Evolutionary conservation across 1,139 yeast species (phyloP), one percentile per base, ranked within the genome.

Genomic region (Wickerhamiella pararugosa): DNA sequence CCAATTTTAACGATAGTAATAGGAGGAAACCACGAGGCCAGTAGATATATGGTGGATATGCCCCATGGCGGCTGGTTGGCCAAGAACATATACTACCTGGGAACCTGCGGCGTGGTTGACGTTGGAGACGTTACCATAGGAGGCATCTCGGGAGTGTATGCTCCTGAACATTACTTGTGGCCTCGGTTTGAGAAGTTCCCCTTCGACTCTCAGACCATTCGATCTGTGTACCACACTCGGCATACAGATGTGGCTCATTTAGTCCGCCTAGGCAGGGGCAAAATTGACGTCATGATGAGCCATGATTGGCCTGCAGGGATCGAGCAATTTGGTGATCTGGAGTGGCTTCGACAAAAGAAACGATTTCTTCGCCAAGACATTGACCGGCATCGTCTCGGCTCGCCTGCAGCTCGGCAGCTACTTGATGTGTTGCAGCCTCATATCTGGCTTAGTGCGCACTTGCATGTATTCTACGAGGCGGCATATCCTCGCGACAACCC

Each of bases 231-330:
- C 58, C 98, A 90, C 61, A 71, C 78, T 6, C 69, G 92, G 46
- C 73, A 76, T 34, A 64, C 65, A 45, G 87, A 79, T 45, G 73
- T 71, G 44, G 53, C 75, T 34, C 79, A 80, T 49, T 61, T 83
- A 48, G 55, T 64, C 45, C 53, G 70, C 48, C 43, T 64, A 55
- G 46, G 43, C 21, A 45, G 47, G 4, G 45, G 43, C 5, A 27
- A 36, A 5, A 39, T 73, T 8, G 84, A 78, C 53, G 57, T 82
- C 1, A 63, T 79, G 53, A 48, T 87, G 44, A 73, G 82, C 37
- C 99, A 90, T 58, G 99, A 90, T 61, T 90, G 99, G 99, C 99
- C 99, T 0, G 75, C 70, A 39, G 83, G 83, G 2, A 76, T 86
- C 11, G 82, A 71, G 38, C 63, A 73, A 11, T 62, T 71, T 56